These are phyloP conservation scores for Calophaca sinica DNA, from an alignment of 306 rosid species.

Conservation along the genomic window DNA sequence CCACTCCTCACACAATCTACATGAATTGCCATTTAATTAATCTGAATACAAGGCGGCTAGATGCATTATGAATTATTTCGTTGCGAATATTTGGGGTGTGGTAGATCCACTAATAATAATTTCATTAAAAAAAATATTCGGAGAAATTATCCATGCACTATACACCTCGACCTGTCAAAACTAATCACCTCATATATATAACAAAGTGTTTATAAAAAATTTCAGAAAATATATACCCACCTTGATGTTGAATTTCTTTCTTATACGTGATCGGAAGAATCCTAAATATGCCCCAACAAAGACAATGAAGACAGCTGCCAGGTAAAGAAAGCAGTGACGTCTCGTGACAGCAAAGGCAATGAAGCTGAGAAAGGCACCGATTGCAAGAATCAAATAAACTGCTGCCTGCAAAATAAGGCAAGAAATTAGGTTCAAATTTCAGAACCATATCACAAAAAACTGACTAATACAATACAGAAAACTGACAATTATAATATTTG, in stretches of 20 bases:
- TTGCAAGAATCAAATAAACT: conserved; percentile 59
- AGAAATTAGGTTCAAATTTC: conserved; percentile 8
- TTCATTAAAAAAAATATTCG: neutral
- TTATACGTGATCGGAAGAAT: conserved; percentile 70
- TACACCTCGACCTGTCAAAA: no score
- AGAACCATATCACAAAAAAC: neutral
- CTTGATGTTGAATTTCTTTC: conserved; percentile 82
- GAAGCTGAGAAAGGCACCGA: conserved; percentile 60
- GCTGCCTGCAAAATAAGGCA: conserved; percentile 63
- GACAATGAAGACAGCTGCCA: conserved; percentile 64
- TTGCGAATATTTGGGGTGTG: neutral
- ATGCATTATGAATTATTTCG: conserved; percentile 3
- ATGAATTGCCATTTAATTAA: neutral
- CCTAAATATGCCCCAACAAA: conserved; percentile 71
- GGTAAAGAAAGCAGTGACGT: conserved; percentile 67
- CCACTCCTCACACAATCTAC: neutral
- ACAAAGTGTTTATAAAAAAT: no score
- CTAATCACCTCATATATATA: no score
- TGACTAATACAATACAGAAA: no score
- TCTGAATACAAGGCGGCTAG: neutral
- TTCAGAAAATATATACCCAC: conserved; percentile 50
- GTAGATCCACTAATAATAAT: neutral
- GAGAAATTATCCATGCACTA: no score
- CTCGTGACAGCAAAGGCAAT: conserved; percentile 67
- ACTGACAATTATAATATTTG: no score